Evolutionary conservation across 1,284 basidiomycete species (phyloP).

Genomic region (Puccinia hordei): DNA sequence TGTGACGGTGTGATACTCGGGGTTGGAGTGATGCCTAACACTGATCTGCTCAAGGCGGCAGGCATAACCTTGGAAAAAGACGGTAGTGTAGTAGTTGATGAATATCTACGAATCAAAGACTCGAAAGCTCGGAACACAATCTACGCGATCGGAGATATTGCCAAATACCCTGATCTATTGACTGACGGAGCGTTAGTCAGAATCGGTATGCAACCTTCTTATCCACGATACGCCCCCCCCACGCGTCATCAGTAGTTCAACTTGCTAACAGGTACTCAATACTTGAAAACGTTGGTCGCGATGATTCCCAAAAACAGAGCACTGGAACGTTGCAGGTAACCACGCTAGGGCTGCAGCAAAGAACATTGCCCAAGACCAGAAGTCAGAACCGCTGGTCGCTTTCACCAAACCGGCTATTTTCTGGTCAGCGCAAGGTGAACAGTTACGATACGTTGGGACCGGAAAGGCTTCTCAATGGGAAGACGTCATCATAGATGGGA

Average conservation of each 20-base stretch:
- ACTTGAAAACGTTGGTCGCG: slow-evolving; percentile 52
- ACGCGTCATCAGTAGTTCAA: background rate
- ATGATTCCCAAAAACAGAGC: slow-evolving; percentile 65
- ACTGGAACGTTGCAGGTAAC: slow-evolving; percentile 88
- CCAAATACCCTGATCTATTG: slow-evolving; percentile 69
- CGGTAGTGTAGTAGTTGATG: slow-evolving; percentile 78
- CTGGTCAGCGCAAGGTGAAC: slow-evolving; percentile 75
- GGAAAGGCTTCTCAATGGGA: slow-evolving; percentile 62
- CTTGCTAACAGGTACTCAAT: slow-evolving; percentile 58
- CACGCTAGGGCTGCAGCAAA: slow-evolving; percentile 81
- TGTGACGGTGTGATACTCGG: slow-evolving; percentile 85
- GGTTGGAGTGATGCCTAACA: slow-evolving; percentile 83
- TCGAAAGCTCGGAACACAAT: slow-evolving; percentile 64
- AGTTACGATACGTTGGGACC: slow-evolving; percentile 78
- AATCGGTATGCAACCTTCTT: slow-evolving; percentile 22
- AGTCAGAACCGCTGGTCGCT: slow-evolving; percentile 59
- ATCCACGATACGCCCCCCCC: background rate
- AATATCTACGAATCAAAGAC: slow-evolving; percentile 71
- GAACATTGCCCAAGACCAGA: slow-evolving; percentile 67
- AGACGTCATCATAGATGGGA: slow-evolving; percentile 75
- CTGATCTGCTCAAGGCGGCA: slow-evolving; percentile 75
- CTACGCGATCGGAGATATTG: slow-evolving; percentile 83
- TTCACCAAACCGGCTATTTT: slow-evolving; percentile 82
- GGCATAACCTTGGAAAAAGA: slow-evolving; percentile 64
- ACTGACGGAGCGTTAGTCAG: slow-evolving; percentile 32